Evolutionary conservation across 805 yeast species (phyloP), one percentile per base, ranked within the genome.

Genomic region (Pichia eremophila): DNA sequence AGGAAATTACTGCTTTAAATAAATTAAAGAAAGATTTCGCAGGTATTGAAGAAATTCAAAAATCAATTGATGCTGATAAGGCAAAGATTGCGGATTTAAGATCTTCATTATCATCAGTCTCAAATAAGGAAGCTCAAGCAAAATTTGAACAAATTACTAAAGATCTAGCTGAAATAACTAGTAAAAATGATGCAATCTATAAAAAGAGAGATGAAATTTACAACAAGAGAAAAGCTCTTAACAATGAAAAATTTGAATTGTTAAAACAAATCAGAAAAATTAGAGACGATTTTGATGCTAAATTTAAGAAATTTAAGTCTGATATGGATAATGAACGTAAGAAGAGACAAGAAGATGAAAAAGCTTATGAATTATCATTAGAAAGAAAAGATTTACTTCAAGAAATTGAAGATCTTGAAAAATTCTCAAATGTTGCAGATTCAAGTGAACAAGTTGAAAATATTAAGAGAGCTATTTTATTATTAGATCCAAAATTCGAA

Each of bases 1-100:
- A 85, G 70, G 98, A 91, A 70, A 85, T 88, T 74, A 76, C 88
- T 45, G 67, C 81, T 41, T 77, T 93, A 65, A 81, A 91, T 68
- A 88, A 86, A 69, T 70, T 85, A 62, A 79, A 82, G 61, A 84
- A 83, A 66, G 90, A 83, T 65, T 85, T 87, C 63, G 78, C 79
- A 44, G 73, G 77, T 43, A 72, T 90, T 57, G 89, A 81, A 61
- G 77, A 78, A 58, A 77, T 78, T 58, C 96, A 88, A 72, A 78
- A 78, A 57, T 77, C 83, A 40, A 81, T 91, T 62, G 96, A 88
- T 60, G 73, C 72, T 43, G 93, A 86, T 66, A 85, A 82, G 70
- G 73, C 72, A 44, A 82, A 87, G 70, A 80, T 88, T 59, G 74
- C 79, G 44, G 86, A 79, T 31, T 73, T 90, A 69, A 88, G 88